Evolutionary conservation across 2,329 filamentous ascomycete genomes (phyloP).

Genomic region (Calonectria crousiana): DNA sequence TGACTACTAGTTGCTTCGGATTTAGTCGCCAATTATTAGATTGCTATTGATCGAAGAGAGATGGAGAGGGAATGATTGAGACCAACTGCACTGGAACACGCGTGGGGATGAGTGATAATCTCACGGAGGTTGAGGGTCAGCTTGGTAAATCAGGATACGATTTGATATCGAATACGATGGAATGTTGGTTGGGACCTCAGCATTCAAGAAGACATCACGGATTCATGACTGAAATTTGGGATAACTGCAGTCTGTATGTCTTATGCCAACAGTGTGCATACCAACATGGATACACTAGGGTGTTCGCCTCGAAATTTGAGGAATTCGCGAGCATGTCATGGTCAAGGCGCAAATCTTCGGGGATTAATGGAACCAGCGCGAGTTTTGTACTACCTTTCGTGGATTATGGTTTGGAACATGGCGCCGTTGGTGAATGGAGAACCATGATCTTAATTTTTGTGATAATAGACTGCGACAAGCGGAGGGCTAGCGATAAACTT

Average conservation of each 20-base stretch:
- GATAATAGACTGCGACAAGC: slow-evolving; percentile 29
- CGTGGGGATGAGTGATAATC: background rate
- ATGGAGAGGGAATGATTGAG: background rate
- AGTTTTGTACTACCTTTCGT: slow-evolving; percentile 8
- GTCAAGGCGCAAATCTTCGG: background rate
- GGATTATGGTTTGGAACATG: slow-evolving; percentile 15
- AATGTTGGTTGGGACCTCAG: background rate
- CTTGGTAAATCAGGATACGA: background rate
- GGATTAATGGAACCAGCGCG: background rate
- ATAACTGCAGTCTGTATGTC: background rate
- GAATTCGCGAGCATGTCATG: background rate
- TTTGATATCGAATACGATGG: background rate
- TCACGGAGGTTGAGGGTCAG: background rate
- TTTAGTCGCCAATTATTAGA: slow-evolving; percentile 1
- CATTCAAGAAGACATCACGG: background rate
- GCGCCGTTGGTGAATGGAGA: slow-evolving; percentile 21
- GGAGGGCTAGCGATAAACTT: slow-evolving; percentile 16
- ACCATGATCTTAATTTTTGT: slow-evolving; percentile 17
- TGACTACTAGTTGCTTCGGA: slow-evolving; percentile 54
- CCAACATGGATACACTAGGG: background rate
- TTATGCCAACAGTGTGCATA: background rate
- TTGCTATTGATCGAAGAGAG: background rate
- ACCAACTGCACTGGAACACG: background rate
- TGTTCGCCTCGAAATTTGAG: background rate
- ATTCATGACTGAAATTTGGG: background rate